Conservation (phyloP, 768 basidiomycete species). For the Lyophyllum atratum region DNA sequence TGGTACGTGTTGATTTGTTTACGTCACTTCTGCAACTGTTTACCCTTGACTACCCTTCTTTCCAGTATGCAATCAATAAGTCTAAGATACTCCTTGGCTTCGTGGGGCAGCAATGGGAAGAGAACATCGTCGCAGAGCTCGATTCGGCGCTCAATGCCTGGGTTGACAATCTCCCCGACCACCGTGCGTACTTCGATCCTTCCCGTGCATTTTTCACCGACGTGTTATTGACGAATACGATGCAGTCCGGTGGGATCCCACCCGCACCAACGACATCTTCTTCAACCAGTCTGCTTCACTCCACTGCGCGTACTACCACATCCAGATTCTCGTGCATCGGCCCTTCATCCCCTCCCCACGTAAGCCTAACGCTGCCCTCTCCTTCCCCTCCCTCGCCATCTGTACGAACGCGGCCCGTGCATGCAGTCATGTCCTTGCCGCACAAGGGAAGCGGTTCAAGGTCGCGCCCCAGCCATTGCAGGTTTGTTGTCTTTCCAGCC, state of each 20-base stretch:
- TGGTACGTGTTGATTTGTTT: slow-evolving; percentile 41
- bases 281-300: slow-evolving; percentile 68
- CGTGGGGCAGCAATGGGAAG: slow-evolving; percentile 63
- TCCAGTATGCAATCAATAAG: slow-evolving; percentile 82
- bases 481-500: slow-evolving; percentile 20
- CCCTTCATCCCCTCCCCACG: slow-evolving; percentile 70
- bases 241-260: slow-evolving; percentile 54
- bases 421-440: slow-evolving; percentile 73
- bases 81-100: slow-evolving; percentile 66
- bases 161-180: slow-evolving; percentile 64
- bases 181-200: slow-evolving; percentile 39
- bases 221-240: neutral
- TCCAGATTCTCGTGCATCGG: slow-evolving; percentile 75
- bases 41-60: neutral
- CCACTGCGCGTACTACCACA: slow-evolving; percentile 49
- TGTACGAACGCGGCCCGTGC: slow-evolving; percentile 82
- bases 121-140: slow-evolving; percentile 66
- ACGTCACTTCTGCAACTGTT: neutral
- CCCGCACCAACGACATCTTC: slow-evolving; percentile 39
- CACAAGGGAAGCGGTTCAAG: slow-evolving; percentile 40
- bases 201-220: neutral
- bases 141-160: slow-evolving; percentile 72
- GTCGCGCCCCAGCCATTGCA: slow-evolving; percentile 34
- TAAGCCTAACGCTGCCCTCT: slow-evolving; percentile 39
- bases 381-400: slow-evolving; percentile 71